Conservation (phyloP, 331 rosid genomes). For the Stylosanthes scabra region DNA sequence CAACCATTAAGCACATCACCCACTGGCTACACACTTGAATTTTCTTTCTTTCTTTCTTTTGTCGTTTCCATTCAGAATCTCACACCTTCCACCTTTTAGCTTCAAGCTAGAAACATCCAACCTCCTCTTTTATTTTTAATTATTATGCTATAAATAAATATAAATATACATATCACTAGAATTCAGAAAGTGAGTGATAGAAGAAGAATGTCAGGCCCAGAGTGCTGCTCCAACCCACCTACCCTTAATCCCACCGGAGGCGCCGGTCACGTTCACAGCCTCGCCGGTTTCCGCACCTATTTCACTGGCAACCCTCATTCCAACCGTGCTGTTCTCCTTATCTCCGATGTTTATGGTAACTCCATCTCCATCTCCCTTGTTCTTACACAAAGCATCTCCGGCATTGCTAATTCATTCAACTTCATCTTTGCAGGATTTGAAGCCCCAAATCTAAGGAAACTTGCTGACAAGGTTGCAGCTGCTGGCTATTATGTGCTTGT, state of each 20-base stretch:
- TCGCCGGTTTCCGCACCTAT: constrained; percentile 58
- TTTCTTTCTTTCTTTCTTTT: too few species aligned
- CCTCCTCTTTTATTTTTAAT: too few species aligned
- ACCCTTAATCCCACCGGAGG: constrained; percentile 55
- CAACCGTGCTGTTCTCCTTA: constrained; percentile 57
- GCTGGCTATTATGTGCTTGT: constrained; percentile 64
- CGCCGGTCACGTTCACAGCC: constrained; percentile 58
- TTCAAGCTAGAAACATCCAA: too few species aligned
- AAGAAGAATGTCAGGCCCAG: constrained; percentile 51
- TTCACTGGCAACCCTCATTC: constrained; percentile 56
- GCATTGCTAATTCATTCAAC: background rate
- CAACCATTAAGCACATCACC: too few species aligned
- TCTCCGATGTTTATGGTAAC: constrained; percentile 62
- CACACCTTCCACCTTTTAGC: too few species aligned
- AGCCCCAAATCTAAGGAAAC: constrained; percentile 64
- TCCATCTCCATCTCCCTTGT: background rate
- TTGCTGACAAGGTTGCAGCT: constrained; percentile 67
- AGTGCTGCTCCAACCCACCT: constrained; percentile 81
- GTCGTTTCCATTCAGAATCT: too few species aligned
- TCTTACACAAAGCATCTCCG: background rate
- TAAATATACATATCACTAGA: too few species aligned
- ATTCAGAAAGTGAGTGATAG: too few species aligned
- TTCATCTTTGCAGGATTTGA: constrained; percentile 54
- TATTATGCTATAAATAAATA: too few species aligned
- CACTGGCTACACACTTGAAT: too few species aligned